These are phyloP conservation scores for Sclerotinia spermophila DNA, from an alignment of 2,329 filamentous ascomycete species.

Conservation along the genomic window DNA sequence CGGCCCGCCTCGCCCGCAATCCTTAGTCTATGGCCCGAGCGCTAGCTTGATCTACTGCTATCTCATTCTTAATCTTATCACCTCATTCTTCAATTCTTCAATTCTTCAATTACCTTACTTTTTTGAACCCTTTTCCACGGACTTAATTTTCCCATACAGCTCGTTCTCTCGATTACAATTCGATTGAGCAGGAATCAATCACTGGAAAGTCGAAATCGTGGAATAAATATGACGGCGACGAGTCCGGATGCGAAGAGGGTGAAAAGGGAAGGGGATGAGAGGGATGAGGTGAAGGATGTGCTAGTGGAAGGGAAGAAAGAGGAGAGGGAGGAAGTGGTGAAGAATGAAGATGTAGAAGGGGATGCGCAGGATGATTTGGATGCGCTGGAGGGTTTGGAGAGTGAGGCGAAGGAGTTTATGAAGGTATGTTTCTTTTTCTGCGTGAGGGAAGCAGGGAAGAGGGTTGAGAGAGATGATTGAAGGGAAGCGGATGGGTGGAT, in stretches of 20 bases:
- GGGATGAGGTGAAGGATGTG: no score
- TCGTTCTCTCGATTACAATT: not conserved
- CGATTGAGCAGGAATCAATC: not conserved
- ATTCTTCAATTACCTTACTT: not conserved
- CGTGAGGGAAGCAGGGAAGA: not conserved
- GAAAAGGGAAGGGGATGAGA: not conserved
- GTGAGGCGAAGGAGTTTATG: constrained; percentile 84
- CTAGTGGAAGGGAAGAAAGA: not conserved
- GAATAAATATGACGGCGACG: not conserved
- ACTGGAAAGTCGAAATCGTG: not conserved
- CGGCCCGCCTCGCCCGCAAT: not conserved
- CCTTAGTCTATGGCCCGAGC: not conserved
- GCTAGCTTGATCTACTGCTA: not conserved
- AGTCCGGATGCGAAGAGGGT: not conserved
- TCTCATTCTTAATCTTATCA: not conserved
- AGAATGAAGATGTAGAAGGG: not conserved
- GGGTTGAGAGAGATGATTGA: not conserved
- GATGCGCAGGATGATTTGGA: constrained; percentile 57
- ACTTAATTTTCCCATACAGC: not conserved
- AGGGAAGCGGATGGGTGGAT: not conserved
- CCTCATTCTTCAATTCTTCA: not conserved
- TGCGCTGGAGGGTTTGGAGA: constrained; percentile 75
- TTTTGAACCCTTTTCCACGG: not conserved
- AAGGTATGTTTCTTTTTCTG: constrained; percentile 56
- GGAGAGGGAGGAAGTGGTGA: not conserved